Percentiles rank a stretch among this genome's conserved stretches.
Evolutionary conservation across 345 rosid species (phyloP).

Genomic region (Excoecaria agallocha): DNA sequence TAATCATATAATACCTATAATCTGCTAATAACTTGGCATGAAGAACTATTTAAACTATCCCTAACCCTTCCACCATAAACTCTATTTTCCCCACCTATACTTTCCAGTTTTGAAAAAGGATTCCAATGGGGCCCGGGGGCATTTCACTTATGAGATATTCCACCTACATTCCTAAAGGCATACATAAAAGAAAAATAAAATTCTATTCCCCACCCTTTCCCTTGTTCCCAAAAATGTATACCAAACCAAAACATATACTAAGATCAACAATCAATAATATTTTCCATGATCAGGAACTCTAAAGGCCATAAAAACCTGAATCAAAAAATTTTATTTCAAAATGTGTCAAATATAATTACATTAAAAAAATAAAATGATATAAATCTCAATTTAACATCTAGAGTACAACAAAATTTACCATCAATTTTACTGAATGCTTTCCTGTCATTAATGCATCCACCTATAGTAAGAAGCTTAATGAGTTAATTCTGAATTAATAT

Average conservation of each 20-base stretch:
- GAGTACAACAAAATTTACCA: conserved; percentile 32
- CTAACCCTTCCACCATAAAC: background rate
- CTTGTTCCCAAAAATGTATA: no score
- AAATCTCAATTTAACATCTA: background rate
- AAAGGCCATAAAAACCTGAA: background rate
- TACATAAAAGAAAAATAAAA: no score
- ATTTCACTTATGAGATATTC: no score
- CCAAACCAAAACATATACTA: background rate
- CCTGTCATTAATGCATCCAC: conserved; percentile 33
- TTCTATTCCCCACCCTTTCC: no score
- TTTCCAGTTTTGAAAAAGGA: no score
- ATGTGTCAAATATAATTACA: background rate
- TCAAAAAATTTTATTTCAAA: background rate
- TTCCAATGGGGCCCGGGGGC: no score
- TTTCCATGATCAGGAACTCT: no score
- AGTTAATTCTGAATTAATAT: conserved; percentile 2
- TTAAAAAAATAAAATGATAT: background rate
- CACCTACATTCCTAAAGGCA: no score
- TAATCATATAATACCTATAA: background rate
- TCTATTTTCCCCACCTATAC: no score
- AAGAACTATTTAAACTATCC: background rate
- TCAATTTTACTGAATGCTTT: conserved; percentile 43
- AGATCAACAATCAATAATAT: background rate
- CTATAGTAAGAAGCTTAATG: conserved; percentile 29
- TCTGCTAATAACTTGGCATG: background rate